A percentile compares a stretch with the other conserved stretches of the same genome.
Conservation (phyloP, 345 rosid genomes). For the Microcos paniculata region DNA sequence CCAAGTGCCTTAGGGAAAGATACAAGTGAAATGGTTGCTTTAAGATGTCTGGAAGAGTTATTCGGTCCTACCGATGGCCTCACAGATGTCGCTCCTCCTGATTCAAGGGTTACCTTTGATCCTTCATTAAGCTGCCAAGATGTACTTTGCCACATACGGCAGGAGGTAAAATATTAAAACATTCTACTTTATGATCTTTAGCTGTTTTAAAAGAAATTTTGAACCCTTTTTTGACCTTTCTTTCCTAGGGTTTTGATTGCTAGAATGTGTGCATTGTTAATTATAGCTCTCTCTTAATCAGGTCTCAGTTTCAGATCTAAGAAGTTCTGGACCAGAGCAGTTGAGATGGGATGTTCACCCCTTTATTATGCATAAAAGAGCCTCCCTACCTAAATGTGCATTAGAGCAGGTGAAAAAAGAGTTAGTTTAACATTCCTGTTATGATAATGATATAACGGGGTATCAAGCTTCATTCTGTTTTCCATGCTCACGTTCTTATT, state of each 20-base stretch:
- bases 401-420: conserved; percentile 38
- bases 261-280: neutral
- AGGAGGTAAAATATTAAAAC: conserved; percentile 29
- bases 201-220: neutral
- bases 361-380: conserved; percentile 54
- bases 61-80: conserved; percentile 22
- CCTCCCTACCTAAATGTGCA: conserved; percentile 44
- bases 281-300: conserved; percentile 18
- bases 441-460: neutral
- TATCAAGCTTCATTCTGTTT: neutral
- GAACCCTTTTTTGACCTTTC: neutral
- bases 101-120: conserved; percentile 28
- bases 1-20: conserved; percentile 27
- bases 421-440: conserved; percentile 6
- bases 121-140: conserved; percentile 44
- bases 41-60: conserved; percentile 61
- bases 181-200: neutral
- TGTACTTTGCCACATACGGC: conserved; percentile 36
- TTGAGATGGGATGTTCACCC: conserved; percentile 46
- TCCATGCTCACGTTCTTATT: neutral
- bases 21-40: conserved; percentile 52
- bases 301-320: conserved; percentile 31
- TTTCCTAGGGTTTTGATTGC: neutral
- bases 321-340: conserved; percentile 34
- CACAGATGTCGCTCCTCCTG: conserved; percentile 17